Percentiles rank a stretch among this genome's conserved stretches.
phyloP scores from a whole-genome alignment of 1,284 basidiomycete species.

The Moniliophthora roreri region DNA sequence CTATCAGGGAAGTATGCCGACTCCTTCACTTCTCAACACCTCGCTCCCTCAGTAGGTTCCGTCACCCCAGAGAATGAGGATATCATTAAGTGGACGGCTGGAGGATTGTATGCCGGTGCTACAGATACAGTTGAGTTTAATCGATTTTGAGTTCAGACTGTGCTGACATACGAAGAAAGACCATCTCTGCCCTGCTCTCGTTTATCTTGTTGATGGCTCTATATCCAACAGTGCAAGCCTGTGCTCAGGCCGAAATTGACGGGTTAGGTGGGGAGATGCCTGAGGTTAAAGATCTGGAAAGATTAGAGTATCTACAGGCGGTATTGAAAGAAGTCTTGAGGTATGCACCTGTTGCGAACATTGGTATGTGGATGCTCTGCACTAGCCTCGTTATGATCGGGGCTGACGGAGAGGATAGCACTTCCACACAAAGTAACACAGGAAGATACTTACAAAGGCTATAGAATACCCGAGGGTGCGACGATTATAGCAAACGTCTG shows the following conservation, averaged over 20 bases:
- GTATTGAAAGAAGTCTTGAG: slow-evolving; percentile 52
- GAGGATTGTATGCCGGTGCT: slow-evolving; percentile 42
- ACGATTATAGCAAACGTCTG: slow-evolving; percentile 47
- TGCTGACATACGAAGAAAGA: slow-evolving; percentile 30
- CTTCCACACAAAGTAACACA: slow-evolving; percentile 41
- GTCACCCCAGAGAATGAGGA: slow-evolving; percentile 35
- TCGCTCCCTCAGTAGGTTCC: slow-evolving; percentile 24
- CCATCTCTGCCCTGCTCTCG: slow-evolving; percentile 39
- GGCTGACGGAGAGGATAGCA: slow-evolving; percentile 25
- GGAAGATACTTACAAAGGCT: slow-evolving; percentile 44
- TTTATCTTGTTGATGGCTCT: slow-evolving; percentile 53
- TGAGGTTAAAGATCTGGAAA: slow-evolving; percentile 34
- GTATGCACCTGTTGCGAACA: slow-evolving; percentile 46
- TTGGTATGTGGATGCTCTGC: slow-evolving; percentile 32
- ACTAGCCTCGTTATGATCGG: not conserved
- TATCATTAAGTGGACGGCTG: slow-evolving; percentile 42
- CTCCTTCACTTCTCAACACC: slow-evolving; percentile 37
- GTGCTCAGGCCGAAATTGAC: slow-evolving; percentile 46
- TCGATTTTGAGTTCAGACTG: not conserved
- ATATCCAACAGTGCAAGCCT: slow-evolving; percentile 41
- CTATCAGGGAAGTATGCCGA: slow-evolving; percentile 26
- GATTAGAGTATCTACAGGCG: slow-evolving; percentile 48
- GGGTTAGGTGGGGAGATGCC: slow-evolving; percentile 39
- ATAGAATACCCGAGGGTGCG: slow-evolving; percentile 39
- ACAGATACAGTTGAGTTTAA: slow-evolving; percentile 38